Percentiles rank a stretch among this genome's conserved stretches.
These are phyloP conservation scores for Simplicillium aogashimaense DNA, from an alignment of 2,329 filamentous ascomycete species.

Conservation along the genomic window DNA sequence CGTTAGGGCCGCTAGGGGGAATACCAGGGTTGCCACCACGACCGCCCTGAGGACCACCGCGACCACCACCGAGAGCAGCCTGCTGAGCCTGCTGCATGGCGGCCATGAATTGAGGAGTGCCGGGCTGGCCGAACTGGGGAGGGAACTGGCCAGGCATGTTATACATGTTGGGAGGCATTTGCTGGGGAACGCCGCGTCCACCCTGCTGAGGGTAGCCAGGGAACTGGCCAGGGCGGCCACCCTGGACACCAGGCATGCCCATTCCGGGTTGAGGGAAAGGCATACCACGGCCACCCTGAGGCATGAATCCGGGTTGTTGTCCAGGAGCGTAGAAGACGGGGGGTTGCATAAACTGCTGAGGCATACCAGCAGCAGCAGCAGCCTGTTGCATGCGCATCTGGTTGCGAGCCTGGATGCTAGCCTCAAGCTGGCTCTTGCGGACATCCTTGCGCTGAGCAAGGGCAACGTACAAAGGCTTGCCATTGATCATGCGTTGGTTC, in stretches of 20 bases:
- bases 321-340: conserved; percentile 88
- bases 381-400: conserved; percentile 97
- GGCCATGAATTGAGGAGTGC: conserved; percentile 69
- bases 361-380: conserved; percentile 80
- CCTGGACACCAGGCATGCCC: conserved; percentile 60
- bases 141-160: conserved; percentile 72
- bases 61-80: conserved; percentile 48
- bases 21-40: conserved; percentile 53
- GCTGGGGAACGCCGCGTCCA: conserved; percentile 79
- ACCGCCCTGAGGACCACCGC: conserved; percentile 55
- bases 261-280: conserved; percentile 56
- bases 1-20: conserved; percentile 35
- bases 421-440: conserved; percentile 97
- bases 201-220: conserved; percentile 77
- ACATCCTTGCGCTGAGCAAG: conserved; percentile 99
- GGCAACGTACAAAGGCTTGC: conserved; percentile 95
- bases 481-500: conserved; percentile 98
- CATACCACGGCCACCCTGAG: conserved; percentile 54
- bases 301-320: conserved; percentile 62
- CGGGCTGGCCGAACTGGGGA: conserved; percentile 69
- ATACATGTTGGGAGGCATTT: conserved; percentile 82
- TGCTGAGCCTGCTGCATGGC: conserved; percentile 73
- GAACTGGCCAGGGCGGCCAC: conserved; percentile 79
- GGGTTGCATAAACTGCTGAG: conserved; percentile 77
- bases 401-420: conserved; percentile 98